Conservation (phyloP, 768 basidiomycete genomes). For the Astraeus odoratus region DNA sequence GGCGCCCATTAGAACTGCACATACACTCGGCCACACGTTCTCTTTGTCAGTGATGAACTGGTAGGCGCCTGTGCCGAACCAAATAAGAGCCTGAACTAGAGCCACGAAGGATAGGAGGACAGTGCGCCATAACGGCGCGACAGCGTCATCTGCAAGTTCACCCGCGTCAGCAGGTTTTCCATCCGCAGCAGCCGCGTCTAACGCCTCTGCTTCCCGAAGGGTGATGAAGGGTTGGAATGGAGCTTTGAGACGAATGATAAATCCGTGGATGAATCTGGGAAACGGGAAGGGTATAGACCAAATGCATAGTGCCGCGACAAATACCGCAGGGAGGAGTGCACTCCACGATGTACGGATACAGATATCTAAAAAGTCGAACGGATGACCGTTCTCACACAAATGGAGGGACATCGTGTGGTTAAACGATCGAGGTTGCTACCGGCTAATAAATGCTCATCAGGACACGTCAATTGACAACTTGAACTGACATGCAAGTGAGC, state of each 20-base stretch:
- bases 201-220: conserved; percentile 50
- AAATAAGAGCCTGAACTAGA: conserved; percentile 47
- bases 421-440: no score
- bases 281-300: no score
- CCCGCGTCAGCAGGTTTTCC: not conserved
- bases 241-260: conserved; percentile 12
- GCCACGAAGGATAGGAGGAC: conserved; percentile 50
- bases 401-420: no score
- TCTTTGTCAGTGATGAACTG: conserved; percentile 33
- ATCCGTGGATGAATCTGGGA: no score
- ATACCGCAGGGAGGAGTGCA: conserved; percentile 38
- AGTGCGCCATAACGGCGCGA: conserved; percentile 43
- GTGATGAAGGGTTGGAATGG: conserved; percentile 39
- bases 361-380: conserved; percentile 34
- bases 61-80: conserved; percentile 58
- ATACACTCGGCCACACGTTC: conserved; percentile 28
- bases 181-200: conserved; percentile 21
- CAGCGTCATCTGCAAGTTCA: not conserved
- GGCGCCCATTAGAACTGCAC: conserved; percentile 40
- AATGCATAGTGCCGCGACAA: conserved; percentile 40
- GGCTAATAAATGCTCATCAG: no score
- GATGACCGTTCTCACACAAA: conserved; percentile 12
- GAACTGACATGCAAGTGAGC: no score
- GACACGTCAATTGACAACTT: no score
- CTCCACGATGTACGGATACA: conserved; percentile 50